Evolutionary conservation across 2,329 filamentous ascomycete species (phyloP), one percentile per base, ranked within the genome.

Genomic region (Fusarium anthophilum): DNA sequence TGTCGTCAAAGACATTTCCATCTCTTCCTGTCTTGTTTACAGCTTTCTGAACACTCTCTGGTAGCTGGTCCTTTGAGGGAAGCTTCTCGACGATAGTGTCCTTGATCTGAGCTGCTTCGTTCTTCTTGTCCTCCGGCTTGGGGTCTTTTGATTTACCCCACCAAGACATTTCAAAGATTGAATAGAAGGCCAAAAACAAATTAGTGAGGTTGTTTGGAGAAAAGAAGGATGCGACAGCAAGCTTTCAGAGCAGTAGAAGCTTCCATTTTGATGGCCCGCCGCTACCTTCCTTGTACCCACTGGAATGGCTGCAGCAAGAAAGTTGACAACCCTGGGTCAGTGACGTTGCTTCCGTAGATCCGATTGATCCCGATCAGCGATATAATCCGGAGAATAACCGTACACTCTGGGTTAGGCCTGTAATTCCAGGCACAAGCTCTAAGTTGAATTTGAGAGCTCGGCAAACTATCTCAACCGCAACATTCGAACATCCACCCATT

Each of bases 1-100:
- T 82, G 68, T 94, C 90, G 67, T 95, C 93, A 82, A 94, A 93
- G 78, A 94, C 91, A 77, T 90, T 91, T 38, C 94, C 93, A 15
- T 97, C 87, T 51, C 85, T 85, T 65, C 91, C 89, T 6, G 85
- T 82, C 74, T 87, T 86, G 73, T 91, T 88, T 30, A 91, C 81
- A 41, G 91, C 87, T 54, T 84, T 87, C 77, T 91, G 89, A 56
- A 91, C 80, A n/a, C 80, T 82, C 54, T 83, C 82, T 4, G 89
- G 88, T 18, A 92, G 86, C 80, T 89, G 87, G 72, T 86, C 83
- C 39, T 82, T 80, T 10, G 83, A 78, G 3, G 87, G 87, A 22
- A 88, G 86, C 77, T 85, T 87, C 15, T 85, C 83, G 63, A 87
- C 83, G 76, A 86, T 85, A 9, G 79, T 68, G n/a, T 81, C 74